Conservation (phyloP, 345 rosid genomes). For the Dipteronia sinensis region DNA sequence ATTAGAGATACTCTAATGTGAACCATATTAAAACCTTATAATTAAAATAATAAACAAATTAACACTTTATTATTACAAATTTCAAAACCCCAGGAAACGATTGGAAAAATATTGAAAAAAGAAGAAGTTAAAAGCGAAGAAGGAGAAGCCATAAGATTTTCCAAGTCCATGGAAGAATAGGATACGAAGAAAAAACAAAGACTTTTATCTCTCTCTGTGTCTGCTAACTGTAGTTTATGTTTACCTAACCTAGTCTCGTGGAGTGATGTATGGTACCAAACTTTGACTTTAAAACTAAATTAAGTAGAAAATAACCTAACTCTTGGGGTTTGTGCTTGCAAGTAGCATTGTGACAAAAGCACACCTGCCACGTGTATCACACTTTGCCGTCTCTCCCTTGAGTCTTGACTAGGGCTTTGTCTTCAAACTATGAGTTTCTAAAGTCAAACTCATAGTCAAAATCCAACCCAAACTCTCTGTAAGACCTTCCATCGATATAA, state of each 20-base stretch:
- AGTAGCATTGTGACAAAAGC: not conserved
- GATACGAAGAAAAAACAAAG: not conserved
- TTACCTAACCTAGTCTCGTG: conserved; percentile 26
- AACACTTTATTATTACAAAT: too few species aligned
- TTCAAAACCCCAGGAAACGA: too few species aligned
- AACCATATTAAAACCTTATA: too few species aligned
- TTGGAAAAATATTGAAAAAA: too few species aligned
- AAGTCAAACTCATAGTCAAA: not conserved
- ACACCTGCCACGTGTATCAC: not conserved
- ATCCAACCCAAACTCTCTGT: too few species aligned
- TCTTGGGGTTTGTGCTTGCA: conserved; percentile 10
- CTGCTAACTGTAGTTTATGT: not conserved
- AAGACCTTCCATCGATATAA: too few species aligned
- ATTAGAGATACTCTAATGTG: too few species aligned
- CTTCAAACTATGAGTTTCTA: not conserved
- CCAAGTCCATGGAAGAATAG: not conserved
- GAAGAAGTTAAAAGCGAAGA: too few species aligned
- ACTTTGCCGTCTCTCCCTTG: not conserved
- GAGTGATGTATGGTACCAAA: conserved; percentile 28
- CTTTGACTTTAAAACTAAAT: not conserved
- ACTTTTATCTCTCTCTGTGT: not conserved
- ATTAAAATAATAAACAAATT: too few species aligned
- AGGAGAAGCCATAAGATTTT: too few species aligned
- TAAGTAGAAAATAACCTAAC: not conserved
- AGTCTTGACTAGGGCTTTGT: not conserved